A percentile compares a stretch with the other conserved stretches of the same genome.
Conservation (phyloP, 352 stramenopile species). For the Phytophthora kernoviae region DNA sequence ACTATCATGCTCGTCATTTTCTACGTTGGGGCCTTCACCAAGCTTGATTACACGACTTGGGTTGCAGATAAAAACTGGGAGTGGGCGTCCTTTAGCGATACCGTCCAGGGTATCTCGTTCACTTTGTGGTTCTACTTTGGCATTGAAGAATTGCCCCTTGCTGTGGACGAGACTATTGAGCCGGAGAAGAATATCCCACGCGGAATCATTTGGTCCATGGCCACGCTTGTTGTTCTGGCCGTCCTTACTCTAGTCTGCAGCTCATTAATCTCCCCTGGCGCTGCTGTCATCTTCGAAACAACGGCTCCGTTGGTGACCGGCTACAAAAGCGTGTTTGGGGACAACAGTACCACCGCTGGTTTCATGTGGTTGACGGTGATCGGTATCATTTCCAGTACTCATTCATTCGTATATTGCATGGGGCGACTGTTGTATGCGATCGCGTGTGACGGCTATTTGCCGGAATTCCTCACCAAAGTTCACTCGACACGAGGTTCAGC, state of each 20-base stretch:
- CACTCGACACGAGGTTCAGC: constrained; percentile 49
- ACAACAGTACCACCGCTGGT: constrained; percentile 56
- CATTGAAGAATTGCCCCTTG: constrained; percentile 76
- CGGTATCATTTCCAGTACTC: constrained; percentile 59
- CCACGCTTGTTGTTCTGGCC: constrained; percentile 51
- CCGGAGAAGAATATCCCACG: constrained; percentile 71
- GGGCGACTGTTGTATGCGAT: constrained; percentile 64
- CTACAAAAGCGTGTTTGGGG: constrained; percentile 77
- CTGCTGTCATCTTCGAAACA: constrained; percentile 36
- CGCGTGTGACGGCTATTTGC: constrained; percentile 63
- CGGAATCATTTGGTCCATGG: constrained; percentile 61
- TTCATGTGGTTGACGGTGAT: constrained; percentile 76
- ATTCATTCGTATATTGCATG: constrained; percentile 83
- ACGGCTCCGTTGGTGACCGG: constrained; percentile 56
- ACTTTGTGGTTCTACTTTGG: constrained; percentile 77
- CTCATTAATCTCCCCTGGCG: constrained; percentile 57
- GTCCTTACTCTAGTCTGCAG: constrained; percentile 65
- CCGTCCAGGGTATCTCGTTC: constrained; percentile 64
- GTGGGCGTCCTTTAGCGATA: constrained; percentile 47
- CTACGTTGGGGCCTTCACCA: constrained; percentile 52
- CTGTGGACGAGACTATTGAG: constrained; percentile 75
- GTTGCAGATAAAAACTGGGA: constrained; percentile 57
- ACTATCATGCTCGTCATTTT: constrained; percentile 59
- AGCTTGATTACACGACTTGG: constrained; percentile 63
- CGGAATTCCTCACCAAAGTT: constrained; percentile 58